These are phyloP conservation scores for Hippophae rhamnoides DNA, from an alignment of 306 rosid species.

Conservation along the genomic window DNA sequence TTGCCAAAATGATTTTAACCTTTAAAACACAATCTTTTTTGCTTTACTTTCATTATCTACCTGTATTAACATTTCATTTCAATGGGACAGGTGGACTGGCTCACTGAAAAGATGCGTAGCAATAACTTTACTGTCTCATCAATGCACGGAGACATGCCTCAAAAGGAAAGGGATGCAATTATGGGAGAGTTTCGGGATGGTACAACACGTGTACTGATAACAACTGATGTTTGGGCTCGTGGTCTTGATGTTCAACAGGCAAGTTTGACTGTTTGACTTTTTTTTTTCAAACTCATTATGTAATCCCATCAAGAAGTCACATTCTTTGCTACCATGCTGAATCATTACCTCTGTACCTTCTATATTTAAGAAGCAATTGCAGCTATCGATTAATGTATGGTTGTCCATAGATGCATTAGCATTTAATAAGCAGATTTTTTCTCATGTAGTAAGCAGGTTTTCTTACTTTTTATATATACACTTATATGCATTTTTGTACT, in stretches of 20 bases:
- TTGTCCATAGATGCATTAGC: too few species aligned
- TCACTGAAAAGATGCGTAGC: constrained; percentile 92
- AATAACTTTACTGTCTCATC: constrained; percentile 88
- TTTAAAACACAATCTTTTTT: background rate
- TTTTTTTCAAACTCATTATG: background rate
- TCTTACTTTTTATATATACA: too few species aligned
- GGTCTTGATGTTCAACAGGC: constrained; percentile 99
- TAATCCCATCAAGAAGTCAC: background rate
- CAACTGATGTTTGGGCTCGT: constrained; percentile 99
- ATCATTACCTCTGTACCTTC: too few species aligned
- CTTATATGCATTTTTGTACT: too few species aligned
- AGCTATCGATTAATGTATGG: too few species aligned
- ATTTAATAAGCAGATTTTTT: too few species aligned
- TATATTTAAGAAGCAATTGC: too few species aligned
- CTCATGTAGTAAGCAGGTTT: too few species aligned
- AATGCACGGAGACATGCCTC: constrained; percentile 99
- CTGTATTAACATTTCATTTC: constrained; percentile 4
- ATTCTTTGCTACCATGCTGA: background rate
- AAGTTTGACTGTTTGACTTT: constrained; percentile 19
- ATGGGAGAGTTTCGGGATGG: constrained; percentile 90
- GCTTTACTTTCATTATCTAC: background rate
- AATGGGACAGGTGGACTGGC: constrained; percentile 82
- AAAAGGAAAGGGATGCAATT: constrained; percentile 90
- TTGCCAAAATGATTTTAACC: background rate
- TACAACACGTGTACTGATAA: constrained; percentile 83